phyloP scores from a whole-genome alignment of 2,329 filamentous ascomycete genomes.

The Metarhizium brunneum region DNA sequence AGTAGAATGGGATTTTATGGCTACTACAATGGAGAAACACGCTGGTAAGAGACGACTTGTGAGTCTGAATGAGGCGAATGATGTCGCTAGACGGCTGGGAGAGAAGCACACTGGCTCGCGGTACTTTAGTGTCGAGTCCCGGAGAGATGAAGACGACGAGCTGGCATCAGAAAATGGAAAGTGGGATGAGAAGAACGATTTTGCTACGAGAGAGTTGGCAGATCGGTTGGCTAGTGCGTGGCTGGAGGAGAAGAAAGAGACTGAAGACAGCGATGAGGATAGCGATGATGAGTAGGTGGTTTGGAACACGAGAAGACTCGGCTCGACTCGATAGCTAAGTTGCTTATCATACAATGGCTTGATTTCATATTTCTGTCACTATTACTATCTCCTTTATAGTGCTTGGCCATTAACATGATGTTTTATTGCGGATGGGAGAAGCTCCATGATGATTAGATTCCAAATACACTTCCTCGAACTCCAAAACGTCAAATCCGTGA shows the following conservation, averaged over 20 bases:
- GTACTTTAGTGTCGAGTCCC: slow-evolving; percentile 25
- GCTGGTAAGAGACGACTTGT: slow-evolving; percentile 38
- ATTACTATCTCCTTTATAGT: neutral
- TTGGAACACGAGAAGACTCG: neutral
- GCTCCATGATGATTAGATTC: neutral
- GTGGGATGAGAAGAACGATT: slow-evolving; percentile 18
- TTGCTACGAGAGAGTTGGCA: slow-evolving; percentile 17
- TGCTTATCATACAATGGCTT: neutral
- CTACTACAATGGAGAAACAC: slow-evolving; percentile 19
- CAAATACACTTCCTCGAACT: neutral
- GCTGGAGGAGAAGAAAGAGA: slow-evolving; percentile 9
- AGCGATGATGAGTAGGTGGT: neutral
- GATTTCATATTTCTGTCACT: neutral
- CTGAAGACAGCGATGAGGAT: slow-evolving; percentile 7
- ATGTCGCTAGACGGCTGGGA: slow-evolving; percentile 46
- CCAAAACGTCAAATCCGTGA: neutral
- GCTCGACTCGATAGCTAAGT: neutral
- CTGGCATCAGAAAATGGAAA: slow-evolving; percentile 13
- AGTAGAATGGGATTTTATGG: slow-evolving; percentile 26
- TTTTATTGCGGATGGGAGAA: neutral
- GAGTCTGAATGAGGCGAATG: slow-evolving; percentile 46
- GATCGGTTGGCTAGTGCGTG: slow-evolving; percentile 11
- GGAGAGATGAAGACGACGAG: slow-evolving; percentile 16
- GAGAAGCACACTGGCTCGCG: slow-evolving; percentile 34
- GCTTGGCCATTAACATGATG: neutral